Conservation (phyloP, 78 protist genomes). For the Dictyostelium purpureum region DNA sequence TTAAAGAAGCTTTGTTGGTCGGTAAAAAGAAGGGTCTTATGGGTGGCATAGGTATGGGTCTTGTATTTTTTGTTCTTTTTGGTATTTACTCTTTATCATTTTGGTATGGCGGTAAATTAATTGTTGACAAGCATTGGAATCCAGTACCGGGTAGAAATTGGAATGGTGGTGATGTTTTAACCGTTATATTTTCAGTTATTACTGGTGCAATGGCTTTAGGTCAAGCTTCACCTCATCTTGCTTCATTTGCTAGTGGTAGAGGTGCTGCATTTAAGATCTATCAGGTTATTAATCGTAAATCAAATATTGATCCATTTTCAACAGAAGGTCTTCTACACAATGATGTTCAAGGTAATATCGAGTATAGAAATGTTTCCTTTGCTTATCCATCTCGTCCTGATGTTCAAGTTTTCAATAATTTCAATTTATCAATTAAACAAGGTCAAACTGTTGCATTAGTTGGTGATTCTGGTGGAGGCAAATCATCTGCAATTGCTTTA, state of each 20-base stretch:
- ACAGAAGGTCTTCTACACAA: constrained; percentile 33
- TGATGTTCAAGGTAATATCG: constrained; percentile 64
- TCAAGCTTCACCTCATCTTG: constrained; percentile 49
- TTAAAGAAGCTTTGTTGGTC: constrained; percentile 23
- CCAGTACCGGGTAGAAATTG: constrained; percentile 38
- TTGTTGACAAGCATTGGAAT: constrained; percentile 9
- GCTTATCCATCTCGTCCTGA: constrained; percentile 82
- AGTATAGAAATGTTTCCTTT: constrained; percentile 66
- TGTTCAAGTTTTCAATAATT: constrained; percentile 56
- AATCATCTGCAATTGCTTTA: constrained; percentile 75
- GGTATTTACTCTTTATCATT: constrained; percentile 55
- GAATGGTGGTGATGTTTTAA: constrained; percentile 66
- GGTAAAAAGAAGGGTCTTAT: constrained; percentile 47
- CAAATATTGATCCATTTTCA: constrained; percentile 71
- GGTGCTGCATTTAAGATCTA: constrained; percentile 82
- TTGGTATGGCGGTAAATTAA: constrained; percentile 81
- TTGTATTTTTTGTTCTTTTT: constrained; percentile 50
- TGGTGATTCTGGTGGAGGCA: constrained; percentile 92
- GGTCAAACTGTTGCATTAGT: constrained; percentile 90
- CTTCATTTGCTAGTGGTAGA: constrained; percentile 57
- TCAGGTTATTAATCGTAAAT: constrained; percentile 62
- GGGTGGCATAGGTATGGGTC: constrained; percentile 77
- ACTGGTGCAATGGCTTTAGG: constrained; percentile 81
- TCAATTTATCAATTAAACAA: constrained; percentile 57
- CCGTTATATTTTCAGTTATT: constrained; percentile 75